Percentiles rank a stretch among this genome's conserved stretches.
These are phyloP conservation scores for Cenchrus americanus DNA, from an alignment of 176 grass and related monocot species.

Conservation along the genomic window DNA sequence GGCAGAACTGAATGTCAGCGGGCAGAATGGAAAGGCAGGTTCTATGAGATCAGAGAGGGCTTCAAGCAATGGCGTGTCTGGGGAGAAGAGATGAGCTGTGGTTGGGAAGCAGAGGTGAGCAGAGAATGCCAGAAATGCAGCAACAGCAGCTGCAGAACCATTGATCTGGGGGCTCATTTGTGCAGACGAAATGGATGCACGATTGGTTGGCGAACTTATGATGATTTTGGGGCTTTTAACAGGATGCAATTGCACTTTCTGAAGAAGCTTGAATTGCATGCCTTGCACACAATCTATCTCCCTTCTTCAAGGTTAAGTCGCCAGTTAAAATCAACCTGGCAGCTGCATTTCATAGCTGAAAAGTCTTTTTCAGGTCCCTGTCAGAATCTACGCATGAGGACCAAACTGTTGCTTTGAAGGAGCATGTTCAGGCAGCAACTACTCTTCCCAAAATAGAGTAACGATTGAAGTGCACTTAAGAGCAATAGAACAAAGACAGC, in stretches of 20 bases:
- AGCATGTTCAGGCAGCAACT: neutral
- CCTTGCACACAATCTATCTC: slow-evolving; percentile 74
- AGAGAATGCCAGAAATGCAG: slow-evolving; percentile 46
- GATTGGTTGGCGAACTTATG: slow-evolving; percentile 10
- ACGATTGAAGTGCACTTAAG: neutral
- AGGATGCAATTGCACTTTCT: slow-evolving; percentile 45
- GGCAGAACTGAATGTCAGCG: neutral
- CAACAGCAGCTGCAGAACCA: neutral
- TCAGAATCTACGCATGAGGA: slow-evolving; percentile 44
- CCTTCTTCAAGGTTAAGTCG: slow-evolving; percentile 69
- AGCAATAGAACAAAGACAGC: neutral
- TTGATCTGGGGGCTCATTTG: slow-evolving; percentile 39
- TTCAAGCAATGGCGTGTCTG: slow-evolving; percentile 24
- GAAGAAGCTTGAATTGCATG: slow-evolving; percentile 65
- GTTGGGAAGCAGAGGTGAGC: slow-evolving; percentile 24
- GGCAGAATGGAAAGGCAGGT: slow-evolving; percentile 18
- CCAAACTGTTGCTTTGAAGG: slow-evolving; percentile 39
- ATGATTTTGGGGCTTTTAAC: slow-evolving; percentile 33
- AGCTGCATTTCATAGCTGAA: slow-evolving; percentile 16
- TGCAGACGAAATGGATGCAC: neutral
- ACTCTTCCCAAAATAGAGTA: neutral
- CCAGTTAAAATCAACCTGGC: slow-evolving; percentile 30
- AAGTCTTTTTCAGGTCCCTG: slow-evolving; percentile 24
- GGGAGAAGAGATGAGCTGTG: slow-evolving; percentile 18
- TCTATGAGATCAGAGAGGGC: slow-evolving; percentile 10